phyloP scores from a whole-genome alignment of 805 yeast genomes.

The Kodamaea neixiangensis region DNA sequence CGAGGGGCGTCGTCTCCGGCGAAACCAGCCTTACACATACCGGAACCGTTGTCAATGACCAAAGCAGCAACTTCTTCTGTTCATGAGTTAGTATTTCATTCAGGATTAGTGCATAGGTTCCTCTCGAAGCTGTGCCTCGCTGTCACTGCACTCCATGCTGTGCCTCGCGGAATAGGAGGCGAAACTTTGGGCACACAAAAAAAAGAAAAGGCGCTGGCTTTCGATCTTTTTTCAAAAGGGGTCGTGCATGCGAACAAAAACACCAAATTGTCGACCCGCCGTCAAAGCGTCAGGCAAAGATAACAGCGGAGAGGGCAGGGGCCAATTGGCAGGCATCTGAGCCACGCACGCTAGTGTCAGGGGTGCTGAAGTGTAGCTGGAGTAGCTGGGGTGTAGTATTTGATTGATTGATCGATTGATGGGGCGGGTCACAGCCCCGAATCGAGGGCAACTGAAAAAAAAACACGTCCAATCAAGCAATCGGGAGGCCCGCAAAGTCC shows the following conservation, averaged over 20 bases:
- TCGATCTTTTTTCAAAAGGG: conserved; percentile 3
- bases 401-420: conserved; percentile 4
- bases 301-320: conserved; percentile 5
- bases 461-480: conserved; percentile 11
- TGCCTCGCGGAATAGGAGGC: conserved; percentile 1
- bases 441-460: conserved; percentile 9
- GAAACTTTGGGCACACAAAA: neutral
- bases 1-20: conserved; percentile 99
- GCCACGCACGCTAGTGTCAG: no score
- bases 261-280: neutral
- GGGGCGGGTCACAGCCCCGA: neutral
- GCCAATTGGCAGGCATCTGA: no score
- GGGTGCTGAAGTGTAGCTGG: neutral
- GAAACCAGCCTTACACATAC: conserved; percentile 99
- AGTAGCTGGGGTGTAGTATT: neutral
- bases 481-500: neutral
- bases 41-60: conserved; percentile 99
- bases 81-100: conserved; percentile 29
- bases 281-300: conserved; percentile 2
- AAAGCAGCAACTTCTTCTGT: conserved; percentile 53
- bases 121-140: neutral
- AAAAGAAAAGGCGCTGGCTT: conserved; percentile 1
- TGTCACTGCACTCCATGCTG: neutral
- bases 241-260: conserved; percentile 11
- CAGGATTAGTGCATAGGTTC: no score